phyloP scores from a whole-genome alignment of 106 monocot genomes.

The Apostasia ramifera region DNA sequence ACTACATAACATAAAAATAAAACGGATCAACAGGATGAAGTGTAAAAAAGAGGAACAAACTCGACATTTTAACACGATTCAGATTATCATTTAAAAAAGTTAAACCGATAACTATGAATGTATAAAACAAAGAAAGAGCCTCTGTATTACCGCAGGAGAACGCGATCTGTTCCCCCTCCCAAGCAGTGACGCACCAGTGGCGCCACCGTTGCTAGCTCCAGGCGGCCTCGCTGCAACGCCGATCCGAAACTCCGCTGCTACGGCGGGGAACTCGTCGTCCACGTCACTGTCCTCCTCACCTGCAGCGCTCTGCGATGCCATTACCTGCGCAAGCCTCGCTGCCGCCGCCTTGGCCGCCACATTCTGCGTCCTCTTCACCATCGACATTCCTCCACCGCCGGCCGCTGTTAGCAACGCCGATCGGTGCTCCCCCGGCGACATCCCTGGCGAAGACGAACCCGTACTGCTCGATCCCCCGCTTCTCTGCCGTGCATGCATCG shows the following conservation, averaged over 20 bases:
- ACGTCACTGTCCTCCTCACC: slow-evolving; percentile 34
- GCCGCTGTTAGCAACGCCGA: slow-evolving; percentile 9
- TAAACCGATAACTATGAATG: neutral
- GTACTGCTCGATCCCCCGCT: slow-evolving; percentile 58
- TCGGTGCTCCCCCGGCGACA: slow-evolving; percentile 53
- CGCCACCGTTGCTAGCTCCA: slow-evolving; percentile 10
- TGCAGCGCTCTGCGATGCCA: slow-evolving; percentile 59
- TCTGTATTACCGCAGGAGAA: slow-evolving; percentile 29
- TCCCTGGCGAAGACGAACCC: slow-evolving; percentile 48
- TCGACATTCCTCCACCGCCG: slow-evolving; percentile 19
- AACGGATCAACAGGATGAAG: too few species aligned
- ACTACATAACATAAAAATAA: too few species aligned
- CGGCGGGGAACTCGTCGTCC: slow-evolving; percentile 6
- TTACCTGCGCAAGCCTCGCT: slow-evolving; percentile 73
- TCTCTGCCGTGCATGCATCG: slow-evolving; percentile 50
- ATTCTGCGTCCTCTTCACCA: slow-evolving; percentile 58
- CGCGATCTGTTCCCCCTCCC: slow-evolving; percentile 29
- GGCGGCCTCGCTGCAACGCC: slow-evolving; percentile 13
- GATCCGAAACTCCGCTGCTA: neutral
- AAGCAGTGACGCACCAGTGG: neutral
- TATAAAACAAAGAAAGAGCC: neutral
- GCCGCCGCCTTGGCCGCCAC: slow-evolving; percentile 73
- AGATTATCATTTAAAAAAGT: neutral
- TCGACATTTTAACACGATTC: neutral
- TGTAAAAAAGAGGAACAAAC: too few species aligned